Base-by-base conservation (phyloP, 2,329 filamentous ascomycete genomes). In the Fonsecaea nubica region DNA sequence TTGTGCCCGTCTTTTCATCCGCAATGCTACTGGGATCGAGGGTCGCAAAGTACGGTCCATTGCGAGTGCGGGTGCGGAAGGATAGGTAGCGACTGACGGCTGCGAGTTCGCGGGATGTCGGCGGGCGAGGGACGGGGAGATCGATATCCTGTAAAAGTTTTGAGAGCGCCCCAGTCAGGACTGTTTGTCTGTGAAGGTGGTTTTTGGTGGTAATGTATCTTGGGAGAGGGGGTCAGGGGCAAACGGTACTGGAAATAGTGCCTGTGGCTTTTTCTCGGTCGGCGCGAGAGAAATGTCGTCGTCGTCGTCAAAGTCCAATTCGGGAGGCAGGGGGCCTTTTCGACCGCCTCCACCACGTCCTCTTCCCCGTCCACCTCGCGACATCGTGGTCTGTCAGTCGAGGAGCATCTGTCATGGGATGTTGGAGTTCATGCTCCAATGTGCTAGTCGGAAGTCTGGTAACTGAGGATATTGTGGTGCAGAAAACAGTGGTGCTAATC, bases 21-120 rank as follows among this genome's bases (percentile, higher is more conserved):
- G 79, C 66, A 54, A 77, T 72, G 21, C 77, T 73, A 52, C 77
- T 67, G 54, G 77, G 65, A 66, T 78, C 82, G 4, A 87, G 78
- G 18, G 85, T 80, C 0, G 84, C 83, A 76, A 87, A 89, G 68
- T 87, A 84, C 0, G 87, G 85, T 0, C 87, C 87, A 55, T 87
- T 83, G 71, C 87, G 86, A 64, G 86, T 83, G 53, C 80, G 80
- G 55, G 84, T 83, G 69, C 85, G 85, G 4, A 88, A 76, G 1
- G 76, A 76, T 7, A 84, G 81, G 72, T 85, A 85, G 65, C 81
- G 75, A 59, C 83, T 78, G 58, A 87, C 79, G 67, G 82, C 79
- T 4, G 73, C 73, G 63, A 78, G 77, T 76, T 89, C 87, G 32
- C 40, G 30, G 12, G 60, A 12, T 9, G 64, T 62, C 13, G 69